Evolutionary conservation across 257 asterid species (phyloP).

Genomic region (Voacanga thouarsii): DNA sequence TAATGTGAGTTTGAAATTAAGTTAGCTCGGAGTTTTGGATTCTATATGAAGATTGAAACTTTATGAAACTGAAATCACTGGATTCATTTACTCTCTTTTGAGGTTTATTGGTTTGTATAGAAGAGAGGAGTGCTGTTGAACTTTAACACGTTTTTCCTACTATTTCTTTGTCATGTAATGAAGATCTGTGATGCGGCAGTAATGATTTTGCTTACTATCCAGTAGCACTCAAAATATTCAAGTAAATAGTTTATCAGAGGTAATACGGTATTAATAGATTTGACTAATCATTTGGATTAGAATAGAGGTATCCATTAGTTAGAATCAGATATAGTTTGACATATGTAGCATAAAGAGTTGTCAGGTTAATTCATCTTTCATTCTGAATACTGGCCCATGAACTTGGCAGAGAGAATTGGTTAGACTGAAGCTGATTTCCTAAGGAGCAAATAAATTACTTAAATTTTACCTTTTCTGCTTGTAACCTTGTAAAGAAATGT

Average conservation of each 20-base stretch:
- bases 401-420: background rate
- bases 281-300: background rate
- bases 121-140: background rate
- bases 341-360: background rate
- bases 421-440: background rate
- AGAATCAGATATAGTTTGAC: background rate
- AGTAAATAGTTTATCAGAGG: background rate
- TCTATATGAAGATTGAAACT: conserved; percentile 1
- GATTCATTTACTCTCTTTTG: background rate
- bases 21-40: background rate
- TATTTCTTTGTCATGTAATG: background rate
- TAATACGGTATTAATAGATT: background rate
- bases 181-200: background rate
- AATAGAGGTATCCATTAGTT: background rate
- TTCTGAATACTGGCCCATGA: background rate
- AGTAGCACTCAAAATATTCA: background rate
- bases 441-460: background rate
- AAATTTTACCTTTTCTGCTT: background rate
- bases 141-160: background rate
- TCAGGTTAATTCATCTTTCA: background rate
- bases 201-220: background rate
- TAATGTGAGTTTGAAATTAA: background rate
- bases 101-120: background rate
- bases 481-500: background rate
- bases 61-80: background rate